A percentile compares a stretch with the other conserved stretches of the same genome.
phyloP scores from a whole-genome alignment of 1,284 basidiomycete species.

The Ganoderma resinaceum region DNA sequence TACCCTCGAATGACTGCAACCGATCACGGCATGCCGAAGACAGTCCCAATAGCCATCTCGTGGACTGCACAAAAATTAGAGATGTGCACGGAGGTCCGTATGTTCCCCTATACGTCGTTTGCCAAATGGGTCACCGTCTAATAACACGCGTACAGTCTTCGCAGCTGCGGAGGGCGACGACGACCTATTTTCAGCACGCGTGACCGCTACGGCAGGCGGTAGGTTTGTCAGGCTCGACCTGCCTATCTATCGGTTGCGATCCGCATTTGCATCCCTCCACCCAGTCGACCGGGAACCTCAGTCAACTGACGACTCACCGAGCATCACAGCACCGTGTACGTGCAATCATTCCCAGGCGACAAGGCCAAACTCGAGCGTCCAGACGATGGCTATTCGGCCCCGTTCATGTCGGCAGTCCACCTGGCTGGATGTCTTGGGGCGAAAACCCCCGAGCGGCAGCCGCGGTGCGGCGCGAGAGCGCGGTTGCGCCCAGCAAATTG shows the following conservation, averaged over 20 bases:
- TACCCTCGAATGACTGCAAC: not conserved
- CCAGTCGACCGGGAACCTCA: not conserved
- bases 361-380: not conserved
- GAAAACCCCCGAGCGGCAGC: not conserved
- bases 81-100: not conserved
- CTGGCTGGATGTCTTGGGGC: not conserved
- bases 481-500: not conserved
- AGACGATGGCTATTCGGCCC: not conserved
- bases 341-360: not conserved
- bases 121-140: not conserved
- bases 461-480: not conserved
- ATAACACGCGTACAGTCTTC: not conserved
- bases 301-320: conserved; percentile 2
- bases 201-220: not conserved
- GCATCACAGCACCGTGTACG: not conserved
- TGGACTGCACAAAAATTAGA: not conserved
- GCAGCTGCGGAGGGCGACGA: not conserved
- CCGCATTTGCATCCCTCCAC: not conserved
- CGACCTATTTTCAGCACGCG: not conserved
- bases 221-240: not conserved
- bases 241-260: not conserved
- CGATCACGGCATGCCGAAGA: not conserved
- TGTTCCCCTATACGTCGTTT: not conserved
- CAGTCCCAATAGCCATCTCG: not conserved
- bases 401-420: not conserved